A percentile compares a stretch with the other conserved stretches of the same genome.
phyloP scores from a whole-genome alignment of 1,284 basidiomycete species.

The Moniliella sp. region DNA sequence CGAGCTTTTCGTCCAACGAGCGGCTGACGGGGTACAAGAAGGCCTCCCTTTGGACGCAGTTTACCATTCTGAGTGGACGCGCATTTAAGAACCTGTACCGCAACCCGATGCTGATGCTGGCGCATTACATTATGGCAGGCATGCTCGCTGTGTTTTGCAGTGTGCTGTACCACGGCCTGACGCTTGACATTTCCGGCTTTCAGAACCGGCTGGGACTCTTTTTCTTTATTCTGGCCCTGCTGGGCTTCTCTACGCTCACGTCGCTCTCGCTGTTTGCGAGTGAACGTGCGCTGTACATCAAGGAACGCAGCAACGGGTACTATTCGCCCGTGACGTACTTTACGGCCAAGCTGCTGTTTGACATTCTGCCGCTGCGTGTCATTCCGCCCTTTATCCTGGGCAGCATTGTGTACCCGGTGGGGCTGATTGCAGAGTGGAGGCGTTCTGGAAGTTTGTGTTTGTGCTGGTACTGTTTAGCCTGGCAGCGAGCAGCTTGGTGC shows the following conservation, averaged over 20 bases:
- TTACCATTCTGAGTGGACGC: constrained; percentile 69
- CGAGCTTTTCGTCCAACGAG: constrained; percentile 4
- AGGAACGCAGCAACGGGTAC: constrained; percentile 89
- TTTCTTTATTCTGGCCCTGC: constrained; percentile 82
- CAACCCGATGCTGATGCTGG: constrained; percentile 68
- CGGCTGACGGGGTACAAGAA: constrained; percentile 60
- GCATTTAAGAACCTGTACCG: constrained; percentile 87
- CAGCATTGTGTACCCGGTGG: constrained; percentile 80
- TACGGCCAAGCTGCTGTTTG: constrained; percentile 78
- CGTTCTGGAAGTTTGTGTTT: constrained; percentile 94
- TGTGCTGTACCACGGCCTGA: constrained; percentile 55
- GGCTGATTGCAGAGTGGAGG: constrained; percentile 68
- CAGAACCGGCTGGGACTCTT: constrained; percentile 58
- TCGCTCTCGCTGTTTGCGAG: constrained; percentile 77
- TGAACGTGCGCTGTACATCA: constrained; percentile 81
- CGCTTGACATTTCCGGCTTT: constrained; percentile 36
- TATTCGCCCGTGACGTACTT: constrained; percentile 90
- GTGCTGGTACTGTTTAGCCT: constrained; percentile 83
- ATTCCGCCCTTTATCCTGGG: constrained; percentile 84
- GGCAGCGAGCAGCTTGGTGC: constrained; percentile 68
- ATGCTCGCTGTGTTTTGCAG: constrained; percentile 56
- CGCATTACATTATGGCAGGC: constrained; percentile 71
- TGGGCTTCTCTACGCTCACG: constrained; percentile 83
- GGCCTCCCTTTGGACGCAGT: constrained; percentile 68
- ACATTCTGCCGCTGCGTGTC: constrained; percentile 74